Base-by-base conservation (phyloP, 495 filamentous ascomycete species). In the Hyphodiscus hymeniophilus region DNA sequence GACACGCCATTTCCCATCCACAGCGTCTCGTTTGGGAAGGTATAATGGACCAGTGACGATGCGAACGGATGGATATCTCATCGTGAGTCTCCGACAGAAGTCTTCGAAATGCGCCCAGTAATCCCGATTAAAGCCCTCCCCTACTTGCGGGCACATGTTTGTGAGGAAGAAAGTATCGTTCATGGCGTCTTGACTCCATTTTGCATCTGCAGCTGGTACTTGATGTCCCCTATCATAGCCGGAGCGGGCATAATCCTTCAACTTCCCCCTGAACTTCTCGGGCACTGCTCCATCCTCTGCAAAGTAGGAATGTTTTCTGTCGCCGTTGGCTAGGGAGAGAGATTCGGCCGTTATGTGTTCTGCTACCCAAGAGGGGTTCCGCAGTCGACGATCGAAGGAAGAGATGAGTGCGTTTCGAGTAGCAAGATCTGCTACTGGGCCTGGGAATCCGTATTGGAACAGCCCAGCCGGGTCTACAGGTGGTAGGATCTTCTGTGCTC, bases 91-190 rank as follows among this genome's bases (percentile, higher is more conserved):
- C 2, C 92, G 78, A 65, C 94, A 95, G 64, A 97, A 98, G 56
- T 94, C 89, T 66, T 98, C 92, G 58, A 98, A 90, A 61, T 97
- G 94, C 42, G 94, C 82, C 92, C 92, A 98, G 78, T 98, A 94
- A 66, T 98, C 92, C 16, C 92, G 75, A 66, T 98, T 98, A 71
- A 98, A 98, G 23, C 92, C 92, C 61, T 92, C 86, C 42, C 92
- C 92, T 2, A 98, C 91, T 65, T 98, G 92, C 15, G 92, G 92
- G 56, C 87, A 94, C 90, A 98, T 98, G 68, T 98, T 98, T 60
- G 72, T 84, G 33, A 98, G 76, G 54, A 74, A 77, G 60, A 98
- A 98, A 1, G 92, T 98, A 38, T 82, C 87, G 67, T 98, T 81
- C 84, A 98, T 91, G 15, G 94, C 92, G 13, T 75, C 63, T 62